Base-by-base conservation (phyloP, 192 early-diverging fungal species). In the Coemansia sp. region DNA sequence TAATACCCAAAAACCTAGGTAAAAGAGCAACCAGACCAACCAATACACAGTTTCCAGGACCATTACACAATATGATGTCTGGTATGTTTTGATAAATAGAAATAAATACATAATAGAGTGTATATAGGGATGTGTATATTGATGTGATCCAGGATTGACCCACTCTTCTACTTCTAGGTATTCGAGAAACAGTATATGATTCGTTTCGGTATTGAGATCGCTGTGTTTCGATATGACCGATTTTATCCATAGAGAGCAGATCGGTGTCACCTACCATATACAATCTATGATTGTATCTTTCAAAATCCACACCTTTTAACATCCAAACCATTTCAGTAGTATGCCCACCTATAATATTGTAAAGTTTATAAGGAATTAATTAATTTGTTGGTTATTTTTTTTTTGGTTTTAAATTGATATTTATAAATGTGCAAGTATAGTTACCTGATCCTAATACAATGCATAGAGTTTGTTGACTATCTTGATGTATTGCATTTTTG, bases 321-420 rank as follows among this genome's bases (percentile, higher is more conserved):
- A 97, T 59, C 47, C 84, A 81, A 9, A 86, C 43, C 91, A 98
- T 96, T 64, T 98, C 95, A 5, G 85, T 74, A 0, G 95, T 95
- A 61, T 98, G 95, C 9, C 95, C 95, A 29, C 95, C 92, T 66
- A 64, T 63, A n/a, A n/a, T n/a, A n/a, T n/a, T n/a, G n/a, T n/a
- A n/a, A n/a, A n/a, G n/a, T n/a, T n/a, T n/a, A 56, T 29, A 46
- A 11, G 3, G n/a, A 20, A 0, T 53, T 18, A 5, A 14, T 14
- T 3, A 0, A 41, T 18, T 4, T 1, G 27, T 53, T 42, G 5
- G 3, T 27, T 44, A 4, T 4, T 27, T 27, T 44, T 44, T 6
- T 40, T 22, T 26, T n/a, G 22, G n/a, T n/a, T n/a, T n/a, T n/a
- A n/a, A n/a, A n/a, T n/a, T n/a, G n/a, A n/a, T n/a, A n/a, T n/a